Base-by-base conservation (phyloP, 108 stramenopile genomes). In the Epipyxis sp. region DNA sequence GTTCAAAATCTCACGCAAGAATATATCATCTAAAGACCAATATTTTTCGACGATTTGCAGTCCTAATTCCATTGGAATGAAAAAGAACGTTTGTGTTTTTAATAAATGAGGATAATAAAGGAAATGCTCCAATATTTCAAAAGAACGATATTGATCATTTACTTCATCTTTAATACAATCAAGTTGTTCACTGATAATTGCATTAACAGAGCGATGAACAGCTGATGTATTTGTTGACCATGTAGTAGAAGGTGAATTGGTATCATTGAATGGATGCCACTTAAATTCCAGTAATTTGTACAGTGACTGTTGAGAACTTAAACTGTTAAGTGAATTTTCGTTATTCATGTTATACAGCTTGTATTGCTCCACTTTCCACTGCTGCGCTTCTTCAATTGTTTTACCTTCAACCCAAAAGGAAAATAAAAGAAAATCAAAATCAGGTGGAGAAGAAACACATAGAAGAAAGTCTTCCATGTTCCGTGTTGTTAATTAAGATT, bases 61-160 rank as follows among this genome's bases (percentile, higher is more conserved):
- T 62, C 69, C 65, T 32, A 78, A 32, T 3, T 42, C 40, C 2
- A 67, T 61, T 1, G 45, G 30, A 27, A 78, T 29, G 43, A 42
- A 41, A 13, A 32, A n/a, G 0, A 78, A 20, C 45, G 42, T 62
- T 32, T 78, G 77, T 41, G 59, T 42, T 3, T 44, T 41, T 67
- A 78, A 20, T 30, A 78, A 67, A 20, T 78, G 50, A 32, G 77
- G 77, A 20, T 78, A 67, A 1, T n/a, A 20, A 20, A 78, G 77
- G 35, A 27, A 34, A 35, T 78, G 59, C 65, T 78, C 77, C 0
- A 78, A 42, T 30, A 78, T 42, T 67, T 78, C 62, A 40, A 30
- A 78, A 42, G 42, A 35, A 6, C 77, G 16, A 34, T 57, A 78
- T 67, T 78, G 77, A 40, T 78, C 77, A 0, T 65, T 44, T 20